phyloP scores from a whole-genome alignment of 2,329 filamentous ascomycete species.

The Zasmidium citrigriseum region DNA sequence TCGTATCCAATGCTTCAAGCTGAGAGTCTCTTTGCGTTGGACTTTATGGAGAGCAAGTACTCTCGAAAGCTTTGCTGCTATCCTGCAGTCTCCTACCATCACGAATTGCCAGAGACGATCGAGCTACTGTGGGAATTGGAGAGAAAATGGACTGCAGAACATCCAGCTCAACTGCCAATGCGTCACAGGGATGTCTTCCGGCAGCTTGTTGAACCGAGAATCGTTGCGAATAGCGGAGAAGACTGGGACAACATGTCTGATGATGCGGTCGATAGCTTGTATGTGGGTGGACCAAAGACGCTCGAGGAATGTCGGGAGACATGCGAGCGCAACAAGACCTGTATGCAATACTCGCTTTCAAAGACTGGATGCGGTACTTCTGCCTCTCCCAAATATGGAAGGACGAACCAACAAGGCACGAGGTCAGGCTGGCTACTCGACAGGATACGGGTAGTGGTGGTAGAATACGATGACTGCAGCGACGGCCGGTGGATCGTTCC shows the following conservation, averaged over 20 bases:
- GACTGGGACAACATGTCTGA: background rate
- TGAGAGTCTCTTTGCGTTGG: slow-evolving; percentile 18
- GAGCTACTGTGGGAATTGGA: slow-evolving; percentile 27
- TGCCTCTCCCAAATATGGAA: no score
- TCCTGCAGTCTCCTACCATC: slow-evolving; percentile 27
- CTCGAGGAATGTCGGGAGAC: no score
- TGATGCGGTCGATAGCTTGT: background rate
- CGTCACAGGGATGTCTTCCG: background rate
- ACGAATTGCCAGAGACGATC: slow-evolving; percentile 20
- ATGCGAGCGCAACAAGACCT: no score
- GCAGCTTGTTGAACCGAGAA: background rate
- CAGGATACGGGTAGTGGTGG: no score
- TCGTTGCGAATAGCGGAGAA: background rate
- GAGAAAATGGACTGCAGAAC: slow-evolving; percentile 19
- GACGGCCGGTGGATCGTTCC: no score
- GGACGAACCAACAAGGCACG: no score
- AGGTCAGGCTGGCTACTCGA: no score
- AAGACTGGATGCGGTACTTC: no score
- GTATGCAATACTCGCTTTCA: no score
- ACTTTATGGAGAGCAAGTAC: slow-evolving; percentile 18
- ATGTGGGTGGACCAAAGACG: no score
- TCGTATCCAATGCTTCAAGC: slow-evolving; percentile 24
- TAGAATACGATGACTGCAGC: no score
- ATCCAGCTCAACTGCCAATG: background rate
- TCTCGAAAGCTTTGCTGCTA: slow-evolving; percentile 25